Percentiles rank a stretch among this genome's conserved stretches.
Evolutionary conservation across 768 basidiomycete genomes (phyloP).

Genomic region (Mycena pura): DNA sequence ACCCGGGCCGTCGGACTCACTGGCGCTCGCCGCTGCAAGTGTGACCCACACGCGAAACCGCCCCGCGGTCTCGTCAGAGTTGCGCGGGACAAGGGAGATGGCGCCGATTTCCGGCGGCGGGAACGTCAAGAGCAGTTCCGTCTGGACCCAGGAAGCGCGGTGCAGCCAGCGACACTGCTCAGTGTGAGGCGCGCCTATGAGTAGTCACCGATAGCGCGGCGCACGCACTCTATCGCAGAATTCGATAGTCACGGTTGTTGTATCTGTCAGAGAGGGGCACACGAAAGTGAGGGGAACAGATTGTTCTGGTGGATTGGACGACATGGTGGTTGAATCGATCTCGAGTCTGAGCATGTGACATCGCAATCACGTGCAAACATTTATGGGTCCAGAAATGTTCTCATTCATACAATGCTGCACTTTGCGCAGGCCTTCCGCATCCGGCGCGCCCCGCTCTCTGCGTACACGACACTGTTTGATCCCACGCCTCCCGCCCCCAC

Average conservation of each 20-base stretch:
- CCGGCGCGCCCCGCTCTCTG: too few species aligned
- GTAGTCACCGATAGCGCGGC: background rate
- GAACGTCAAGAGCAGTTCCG: slow-evolving; percentile 91
- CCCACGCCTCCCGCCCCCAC: too few species aligned
- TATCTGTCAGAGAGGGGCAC: slow-evolving; percentile 51
- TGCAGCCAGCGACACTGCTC: slow-evolving; percentile 69
- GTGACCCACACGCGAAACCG: slow-evolving; percentile 91
- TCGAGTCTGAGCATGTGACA: too few species aligned
- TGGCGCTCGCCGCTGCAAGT: slow-evolving; percentile 36
- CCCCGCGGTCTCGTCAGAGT: slow-evolving; percentile 83
- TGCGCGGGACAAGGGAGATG: slow-evolving; percentile 77
- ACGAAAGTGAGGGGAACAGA: slow-evolving; percentile 54
- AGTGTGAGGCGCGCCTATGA: background rate
- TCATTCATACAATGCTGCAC: too few species aligned
- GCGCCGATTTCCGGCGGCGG: slow-evolving; percentile 74
- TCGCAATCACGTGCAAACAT: too few species aligned
- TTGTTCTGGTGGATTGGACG: too few species aligned
- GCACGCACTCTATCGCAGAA: slow-evolving; percentile 87
- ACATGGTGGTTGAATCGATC: too few species aligned
- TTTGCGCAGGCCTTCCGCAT: too few species aligned
- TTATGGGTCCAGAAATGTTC: too few species aligned
- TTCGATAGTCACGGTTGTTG: slow-evolving; percentile 79
- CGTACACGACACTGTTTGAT: too few species aligned
- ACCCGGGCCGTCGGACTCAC: slow-evolving; percentile 6
- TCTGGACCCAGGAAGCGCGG: slow-evolving; percentile 92